These are phyloP conservation scores for Cladosporium halotolerans DNA, from an alignment of 2,329 filamentous ascomycete genomes.

Conservation along the genomic window DNA sequence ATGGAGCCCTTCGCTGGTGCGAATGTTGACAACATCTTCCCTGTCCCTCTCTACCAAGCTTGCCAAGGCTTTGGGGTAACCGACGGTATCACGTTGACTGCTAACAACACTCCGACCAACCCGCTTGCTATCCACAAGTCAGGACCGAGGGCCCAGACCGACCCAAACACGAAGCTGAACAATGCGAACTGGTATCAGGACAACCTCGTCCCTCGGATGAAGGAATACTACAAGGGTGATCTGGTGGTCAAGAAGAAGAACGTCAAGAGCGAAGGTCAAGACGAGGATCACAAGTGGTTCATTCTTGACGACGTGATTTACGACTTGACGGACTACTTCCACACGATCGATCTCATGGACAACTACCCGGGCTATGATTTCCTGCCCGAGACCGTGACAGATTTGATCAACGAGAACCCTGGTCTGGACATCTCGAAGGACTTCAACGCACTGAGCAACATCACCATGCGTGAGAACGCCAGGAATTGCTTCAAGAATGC, in stretches of 20 bases:
- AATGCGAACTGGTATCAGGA: conserved; percentile 70
- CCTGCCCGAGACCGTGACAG: conserved; percentile 60
- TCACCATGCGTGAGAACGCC: conserved; percentile 56
- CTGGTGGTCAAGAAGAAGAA: conserved; percentile 62
- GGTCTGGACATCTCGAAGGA: conserved; percentile 69
- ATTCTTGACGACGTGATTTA: conserved; percentile 71
- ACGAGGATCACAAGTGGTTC: conserved; percentile 69
- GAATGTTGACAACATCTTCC: conserved; percentile 80
- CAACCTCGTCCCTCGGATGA: conserved; percentile 70
- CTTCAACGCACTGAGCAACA: conserved; percentile 52
- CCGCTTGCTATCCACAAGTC: conserved; percentile 58
- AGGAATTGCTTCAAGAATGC: conserved; percentile 74
- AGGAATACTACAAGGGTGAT: conserved; percentile 79
- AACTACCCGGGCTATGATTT: conserved; percentile 59
- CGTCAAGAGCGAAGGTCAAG: conserved; percentile 59
- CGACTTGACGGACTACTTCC: conserved; percentile 87
- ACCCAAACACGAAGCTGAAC: conserved; percentile 50
- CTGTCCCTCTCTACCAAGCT: conserved; percentile 65
- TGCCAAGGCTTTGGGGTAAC: conserved; percentile 67
- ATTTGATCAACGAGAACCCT: conserved; percentile 66
- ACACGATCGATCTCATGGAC: conserved; percentile 58
- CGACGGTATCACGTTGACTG: conserved; percentile 51
- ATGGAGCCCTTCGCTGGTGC: conserved; percentile 77
- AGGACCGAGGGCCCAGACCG: conserved; percentile 52
- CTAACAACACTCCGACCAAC: conserved; percentile 56